phyloP scores from a whole-genome alignment of 495 filamentous ascomycete genomes.

The Cudoniella acicularis region DNA sequence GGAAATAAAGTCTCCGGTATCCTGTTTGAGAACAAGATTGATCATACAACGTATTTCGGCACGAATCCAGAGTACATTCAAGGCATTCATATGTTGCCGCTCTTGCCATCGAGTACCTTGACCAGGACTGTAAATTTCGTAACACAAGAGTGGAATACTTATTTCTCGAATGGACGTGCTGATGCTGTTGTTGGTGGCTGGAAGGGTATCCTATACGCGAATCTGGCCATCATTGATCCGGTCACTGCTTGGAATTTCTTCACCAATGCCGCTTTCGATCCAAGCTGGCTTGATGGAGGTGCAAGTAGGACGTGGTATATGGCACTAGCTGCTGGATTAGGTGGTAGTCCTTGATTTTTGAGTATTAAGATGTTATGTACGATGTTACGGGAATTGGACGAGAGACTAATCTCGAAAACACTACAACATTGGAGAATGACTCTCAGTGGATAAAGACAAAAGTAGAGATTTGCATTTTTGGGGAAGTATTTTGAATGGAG shows the following conservation, averaged over 20 bases:
- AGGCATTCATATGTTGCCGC: conserved; percentile 95
- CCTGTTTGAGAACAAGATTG: conserved; percentile 94
- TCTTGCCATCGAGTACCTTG: conserved; percentile 66
- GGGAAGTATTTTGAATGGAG: too few relatives aligned
- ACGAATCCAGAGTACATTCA: conserved; percentile 77
- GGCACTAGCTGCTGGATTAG: conserved; percentile 55
- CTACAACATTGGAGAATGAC: too few relatives aligned
- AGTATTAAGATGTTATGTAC: too few relatives aligned
- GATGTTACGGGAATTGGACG: too few relatives aligned
- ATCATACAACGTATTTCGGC: conserved; percentile 95
- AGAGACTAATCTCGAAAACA: too few relatives aligned
- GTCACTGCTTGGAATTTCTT: conserved; percentile 71
- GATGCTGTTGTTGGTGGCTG: conserved; percentile 67
- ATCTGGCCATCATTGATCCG: conserved; percentile 77
- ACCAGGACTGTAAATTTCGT: conserved; percentile 70
- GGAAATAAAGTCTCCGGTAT: conserved; percentile 89
- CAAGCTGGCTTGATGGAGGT: conserved; percentile 77
- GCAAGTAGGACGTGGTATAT: conserved; percentile 88
- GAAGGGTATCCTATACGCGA: conserved; percentile 81
- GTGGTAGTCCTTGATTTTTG: not conserved
- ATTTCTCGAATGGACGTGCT: conserved; percentile 62
- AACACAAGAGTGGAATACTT: conserved; percentile 77
- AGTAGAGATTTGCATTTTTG: too few relatives aligned
- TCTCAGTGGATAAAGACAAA: too few relatives aligned
- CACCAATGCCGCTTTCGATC: conserved; percentile 57